Evolutionary conservation across 2,329 filamentous ascomycete genomes (phyloP).

Genomic region (Alternaria alternata): DNA sequence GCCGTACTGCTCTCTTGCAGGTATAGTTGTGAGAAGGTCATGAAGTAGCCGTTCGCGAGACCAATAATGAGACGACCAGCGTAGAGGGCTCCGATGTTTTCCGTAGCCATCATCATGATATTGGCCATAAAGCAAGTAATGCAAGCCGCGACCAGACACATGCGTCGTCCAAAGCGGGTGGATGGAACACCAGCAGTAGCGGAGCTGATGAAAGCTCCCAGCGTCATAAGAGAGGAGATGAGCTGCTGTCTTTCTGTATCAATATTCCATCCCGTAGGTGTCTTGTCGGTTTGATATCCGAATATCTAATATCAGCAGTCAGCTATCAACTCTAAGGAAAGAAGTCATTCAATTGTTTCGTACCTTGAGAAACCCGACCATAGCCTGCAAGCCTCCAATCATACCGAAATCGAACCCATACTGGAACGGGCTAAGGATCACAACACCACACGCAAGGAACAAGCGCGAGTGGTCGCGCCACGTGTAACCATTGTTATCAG

Average conservation of each 20-base stretch:
- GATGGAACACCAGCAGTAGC: constrained; percentile 52
- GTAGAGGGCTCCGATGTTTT: constrained; percentile 63
- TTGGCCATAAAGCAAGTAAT: constrained; percentile 61
- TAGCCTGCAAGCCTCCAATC: constrained; percentile 61
- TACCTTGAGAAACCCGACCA: constrained; percentile 59
- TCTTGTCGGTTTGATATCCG: constrained; percentile 39
- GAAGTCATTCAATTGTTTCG: background rate
- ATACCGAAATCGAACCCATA: constrained; percentile 63
- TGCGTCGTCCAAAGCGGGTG: constrained; percentile 55
- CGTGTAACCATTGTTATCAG: constrained; percentile 26
- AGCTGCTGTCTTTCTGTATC: constrained; percentile 53
- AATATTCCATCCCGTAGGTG: constrained; percentile 55
- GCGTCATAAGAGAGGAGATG: constrained; percentile 57
- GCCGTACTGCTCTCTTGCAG: constrained; percentile 61
- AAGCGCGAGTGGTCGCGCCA: constrained; percentile 55
- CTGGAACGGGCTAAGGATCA: constrained; percentile 61
- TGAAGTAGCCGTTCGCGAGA: constrained; percentile 64
- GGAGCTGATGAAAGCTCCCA: constrained; percentile 57
- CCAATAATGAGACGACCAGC: constrained; percentile 64
- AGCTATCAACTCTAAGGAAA: background rate
- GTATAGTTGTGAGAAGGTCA: constrained; percentile 63
- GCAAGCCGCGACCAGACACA: constrained; percentile 58
- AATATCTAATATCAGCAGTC: constrained; percentile 30
- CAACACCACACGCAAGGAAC: constrained; percentile 58
- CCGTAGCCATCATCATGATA: constrained; percentile 66